Conservation (phyloP, 1,139 yeast genomes). For the Geotrichum restrictum region DNA sequence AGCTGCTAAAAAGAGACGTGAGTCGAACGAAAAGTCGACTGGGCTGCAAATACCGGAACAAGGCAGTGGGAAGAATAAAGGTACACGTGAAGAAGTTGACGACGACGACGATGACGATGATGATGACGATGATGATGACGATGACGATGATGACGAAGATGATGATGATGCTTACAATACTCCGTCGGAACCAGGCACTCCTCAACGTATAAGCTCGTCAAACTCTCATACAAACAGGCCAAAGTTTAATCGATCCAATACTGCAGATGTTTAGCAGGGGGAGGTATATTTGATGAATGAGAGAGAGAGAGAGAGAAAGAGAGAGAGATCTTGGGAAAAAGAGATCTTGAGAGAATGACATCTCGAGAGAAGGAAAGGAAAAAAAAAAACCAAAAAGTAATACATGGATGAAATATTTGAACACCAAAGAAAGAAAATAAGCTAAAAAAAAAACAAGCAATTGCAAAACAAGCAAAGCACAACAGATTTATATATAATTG, state of each 20-base stretch:
- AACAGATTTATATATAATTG: no score
- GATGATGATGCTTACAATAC: neutral
- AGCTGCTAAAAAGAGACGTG: conserved; percentile 12
- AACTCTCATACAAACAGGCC: conserved; percentile 6
- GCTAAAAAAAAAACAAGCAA: no score
- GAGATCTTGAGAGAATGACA: no score
- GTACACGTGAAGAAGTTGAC: conserved; percentile 9
- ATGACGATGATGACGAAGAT: conserved; percentile 11
- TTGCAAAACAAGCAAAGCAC: no score
- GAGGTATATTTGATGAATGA: no score
- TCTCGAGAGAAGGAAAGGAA: no score
- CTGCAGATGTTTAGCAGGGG: conserved; percentile 18
- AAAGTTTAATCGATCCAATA: conserved; percentile 10
- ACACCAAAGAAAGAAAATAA: no score
- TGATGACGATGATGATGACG: conserved; percentile 18
- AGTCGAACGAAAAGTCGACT: conserved; percentile 1
- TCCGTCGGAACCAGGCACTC: conserved; percentile 1
- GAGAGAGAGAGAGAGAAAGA: no score
- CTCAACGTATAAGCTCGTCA: neutral
- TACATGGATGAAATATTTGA: no score
- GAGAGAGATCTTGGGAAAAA: no score
- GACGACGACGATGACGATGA: conserved; percentile 14
- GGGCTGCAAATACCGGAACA: conserved; percentile 4
- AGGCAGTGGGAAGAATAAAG: conserved; percentile 9
- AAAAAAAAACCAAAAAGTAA: no score